Base-by-base conservation (phyloP, 352 stramenopile species). In the Globisporangium megalacanthum region DNA sequence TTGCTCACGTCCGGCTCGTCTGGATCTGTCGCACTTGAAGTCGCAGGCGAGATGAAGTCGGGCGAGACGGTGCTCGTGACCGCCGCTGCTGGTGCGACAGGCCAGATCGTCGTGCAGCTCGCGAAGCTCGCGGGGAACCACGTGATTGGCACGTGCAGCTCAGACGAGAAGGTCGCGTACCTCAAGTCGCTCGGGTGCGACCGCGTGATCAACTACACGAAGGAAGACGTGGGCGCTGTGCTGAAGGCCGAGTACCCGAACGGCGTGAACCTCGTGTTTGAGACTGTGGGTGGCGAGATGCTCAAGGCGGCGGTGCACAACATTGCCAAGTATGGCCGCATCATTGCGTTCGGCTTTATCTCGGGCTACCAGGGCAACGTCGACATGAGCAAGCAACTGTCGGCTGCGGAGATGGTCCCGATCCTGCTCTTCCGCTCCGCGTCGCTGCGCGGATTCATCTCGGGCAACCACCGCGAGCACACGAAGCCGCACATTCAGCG, bases 151-250 rank as follows among this genome's bases (percentile, higher is more conserved):
- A 78, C 68, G 14, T 77, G 83, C 64, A 83, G 73, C 52, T 82
- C 68, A 29, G 66, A 71, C 44, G 79, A 83, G 55, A 88, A 88
- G 59, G 77, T 60, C 25, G 70, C 84, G n/a, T 72, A 81, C 60
- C 69, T 86, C 41, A 54, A 62, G 45, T 61, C 52, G 39, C 33
- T 70, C 5, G 72, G 64, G 14, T 82, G 68, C 47, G 78, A 92
- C 57, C 80, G 87, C 39, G 71, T 93, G 61, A 86, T 96, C 46
- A 88, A 95, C 62, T 97, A 96, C 71, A 88, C 72, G 17, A 78
- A 92, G 66, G 75, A 88, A 52, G 73, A 72, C 29, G 39, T 87
- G 22, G 60, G 51, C 39, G 56, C 78, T 29, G 72, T 83, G 70
- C 64, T 88, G 10, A 79, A 86, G 73, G 79, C 70, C 13, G 78